phyloP scores from a whole-genome alignment of 1,284 basidiomycete species.

The Pyrrhoderma noxium region DNA sequence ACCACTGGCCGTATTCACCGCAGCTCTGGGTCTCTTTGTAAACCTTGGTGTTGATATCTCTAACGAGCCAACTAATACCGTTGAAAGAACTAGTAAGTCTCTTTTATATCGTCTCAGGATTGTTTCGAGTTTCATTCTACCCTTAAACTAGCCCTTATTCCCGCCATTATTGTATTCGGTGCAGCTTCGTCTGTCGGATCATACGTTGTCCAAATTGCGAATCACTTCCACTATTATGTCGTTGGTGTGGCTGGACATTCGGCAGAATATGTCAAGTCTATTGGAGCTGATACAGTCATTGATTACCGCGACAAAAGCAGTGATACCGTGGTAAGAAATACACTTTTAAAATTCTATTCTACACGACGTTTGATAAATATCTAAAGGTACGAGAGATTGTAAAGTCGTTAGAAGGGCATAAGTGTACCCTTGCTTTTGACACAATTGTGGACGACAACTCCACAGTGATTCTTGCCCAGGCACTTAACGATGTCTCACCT shows the following conservation, averaged over 20 bases:
- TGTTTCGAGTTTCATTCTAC: no score
- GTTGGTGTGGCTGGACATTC: constrained; percentile 25
- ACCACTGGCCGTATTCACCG: no score
- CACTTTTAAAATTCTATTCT: constrained; percentile 15
- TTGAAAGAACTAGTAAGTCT: not conserved
- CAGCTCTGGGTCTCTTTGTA: no score
- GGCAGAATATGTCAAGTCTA: constrained; percentile 22
- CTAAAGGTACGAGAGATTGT: constrained; percentile 17
- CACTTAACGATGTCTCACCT: no score
- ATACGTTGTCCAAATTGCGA: constrained; percentile 36
- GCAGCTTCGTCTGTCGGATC: constrained; percentile 36
- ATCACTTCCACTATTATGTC: constrained; percentile 21
- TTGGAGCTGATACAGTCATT: constrained; percentile 28
- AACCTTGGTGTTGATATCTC: no score
- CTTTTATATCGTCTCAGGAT: no score
- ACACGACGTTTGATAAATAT: constrained; percentile 21
- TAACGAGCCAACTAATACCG: no score
- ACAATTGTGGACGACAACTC: no score
- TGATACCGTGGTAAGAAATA: constrained; percentile 1
- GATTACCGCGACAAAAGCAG: constrained; percentile 16
- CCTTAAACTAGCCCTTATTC: no score
- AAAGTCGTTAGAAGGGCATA: no score
- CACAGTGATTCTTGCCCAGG: no score
- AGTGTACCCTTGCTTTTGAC: no score
- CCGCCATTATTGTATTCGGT: constrained; percentile 32